Percentiles rank a stretch among this genome's conserved stretches.
phyloP scores from a whole-genome alignment of 305 asterid species.

The Fraxinus paxiana region DNA sequence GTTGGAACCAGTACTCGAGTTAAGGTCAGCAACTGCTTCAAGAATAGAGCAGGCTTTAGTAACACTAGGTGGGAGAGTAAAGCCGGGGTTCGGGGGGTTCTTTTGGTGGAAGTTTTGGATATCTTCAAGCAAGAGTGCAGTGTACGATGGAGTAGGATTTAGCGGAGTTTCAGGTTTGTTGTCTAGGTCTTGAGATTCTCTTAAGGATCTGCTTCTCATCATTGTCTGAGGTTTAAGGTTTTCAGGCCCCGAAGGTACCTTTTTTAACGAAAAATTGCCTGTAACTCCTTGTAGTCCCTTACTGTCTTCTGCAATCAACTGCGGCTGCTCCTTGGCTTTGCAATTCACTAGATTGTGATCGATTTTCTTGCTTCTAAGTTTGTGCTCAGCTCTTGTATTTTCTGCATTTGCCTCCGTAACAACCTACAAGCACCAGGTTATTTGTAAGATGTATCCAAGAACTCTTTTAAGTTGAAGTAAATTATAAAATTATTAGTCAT shows the following conservation, averaged over 20 bases:
- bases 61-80: slow-evolving; percentile 68
- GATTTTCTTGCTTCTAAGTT: slow-evolving; percentile 24
- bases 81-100: slow-evolving; percentile 24
- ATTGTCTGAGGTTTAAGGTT: slow-evolving; percentile 32
- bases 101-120: slow-evolving; percentile 91
- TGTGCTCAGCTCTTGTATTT: slow-evolving; percentile 22
- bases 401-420: slow-evolving; percentile 39
- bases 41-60: slow-evolving; percentile 83
- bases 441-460: neutral
- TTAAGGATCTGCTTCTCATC: slow-evolving; percentile 63
- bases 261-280: slow-evolving; percentile 39
- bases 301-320: slow-evolving; percentile 16
- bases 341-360: slow-evolving; percentile 20
- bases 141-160: slow-evolving; percentile 56
- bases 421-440: slow-evolving; percentile 24
- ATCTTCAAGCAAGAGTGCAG: slow-evolving; percentile 75
- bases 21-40: slow-evolving; percentile 92
- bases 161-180: slow-evolving; percentile 48
- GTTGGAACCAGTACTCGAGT: slow-evolving; percentile 56
- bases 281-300: slow-evolving; percentile 15
- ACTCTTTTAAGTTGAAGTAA: neutral
- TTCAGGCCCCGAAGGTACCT: slow-evolving; percentile 46
- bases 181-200: slow-evolving; percentile 67
- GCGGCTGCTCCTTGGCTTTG: slow-evolving; percentile 36
- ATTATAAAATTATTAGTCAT: neutral